Base-by-base conservation (phyloP, 257 asterid species). In the Solanum okadae region DNA sequence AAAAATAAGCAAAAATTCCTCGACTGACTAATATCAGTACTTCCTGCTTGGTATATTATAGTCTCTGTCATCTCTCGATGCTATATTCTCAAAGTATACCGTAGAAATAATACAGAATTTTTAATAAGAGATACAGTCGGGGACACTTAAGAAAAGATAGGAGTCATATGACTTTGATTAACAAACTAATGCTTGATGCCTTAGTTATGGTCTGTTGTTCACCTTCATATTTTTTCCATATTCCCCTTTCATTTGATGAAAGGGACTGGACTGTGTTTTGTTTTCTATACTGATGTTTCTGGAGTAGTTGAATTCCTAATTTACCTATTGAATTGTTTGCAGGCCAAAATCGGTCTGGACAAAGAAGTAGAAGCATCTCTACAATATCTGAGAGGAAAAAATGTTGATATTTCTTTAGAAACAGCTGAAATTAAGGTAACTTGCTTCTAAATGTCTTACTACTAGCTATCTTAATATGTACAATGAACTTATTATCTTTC, bases 401-500 rank as follows among this genome's bases (percentile, higher is more conserved):
- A 81, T 20, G 68, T 79, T 78, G 93, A 91, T 73, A 63, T 91
- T 31, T 87, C 90, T 87, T 71, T 86, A 56, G 93, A 91, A 90
- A 88, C 89, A 40, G 90, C 90, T 56, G 90, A 87, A 49, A 91
- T 90, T 59, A 84, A 68, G 42, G 93, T 91, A 35, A 29, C 27
- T 44, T 42, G 38, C 25, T 79, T 44, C 65, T 79, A 31, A 44
- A 42, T 44, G 85, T 78, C 37, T 42, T 78, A 25, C 59, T 77
- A 25, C 46, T 40, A 40, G 13, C 33, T 78, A 78, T 22, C 65
- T 42, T 25, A 25, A 42, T 42, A 23, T 14, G 12, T 79, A 15
- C 59, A 23, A 38, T 77, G 59, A 77, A 49, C 63, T 78, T 23
- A 77, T 77, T n/a, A 6, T 25, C 37, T 78, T 77, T 40, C 14